Base-by-base conservation (phyloP, 1,284 basidiomycete species). In the Agroathelia rolfsii region DNA sequence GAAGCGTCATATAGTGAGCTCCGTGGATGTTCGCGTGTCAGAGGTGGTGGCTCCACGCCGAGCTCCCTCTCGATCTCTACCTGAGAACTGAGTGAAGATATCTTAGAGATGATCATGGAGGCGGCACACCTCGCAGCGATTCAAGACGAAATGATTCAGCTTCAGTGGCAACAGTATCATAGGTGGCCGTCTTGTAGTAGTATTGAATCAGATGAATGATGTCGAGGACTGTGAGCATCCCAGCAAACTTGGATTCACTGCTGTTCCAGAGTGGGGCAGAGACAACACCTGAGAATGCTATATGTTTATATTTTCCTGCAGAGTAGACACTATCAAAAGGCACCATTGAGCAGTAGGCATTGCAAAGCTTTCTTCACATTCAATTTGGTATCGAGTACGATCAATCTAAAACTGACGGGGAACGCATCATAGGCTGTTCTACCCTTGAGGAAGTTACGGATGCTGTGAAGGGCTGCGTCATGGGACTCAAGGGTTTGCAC, bases 191-290 rank as follows among this genome's bases (percentile, higher is more conserved):
- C 36, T 81, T 74, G 54, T 94, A 94, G 59, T 95, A 96, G 61
- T 90, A 94, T 51, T 96, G 92, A 41, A 96, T 96, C 40, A 96
- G 75, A 53, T 95, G 92, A 41, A 95, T 94, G 52, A 95, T 88
- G 53, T 95, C 92, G 38, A 89, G 75, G 9, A 95, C 87, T 6
- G 92, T 96, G 48, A 95, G 82, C 90, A 96, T 95, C 41, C 92
- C 90, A 3, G 87, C 87, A 49, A 96, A 96, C 33, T 69, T 74
- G 2, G 87, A 90, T 40, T 73, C 77, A 40, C 88, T 81, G 52
- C 88, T 92, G 62, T 94, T 92, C 87, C 94, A 99, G n/a, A 98
- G 65, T 3, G 95, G 94, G 3, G 95, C 95, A 4, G 94, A 97
- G 4, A 98, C 94, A 36, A 98, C 92, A 41, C 90, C 92, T 94